Conservation (phyloP, 768 basidiomycete species). For the Pleurotus ostreatus region DNA sequence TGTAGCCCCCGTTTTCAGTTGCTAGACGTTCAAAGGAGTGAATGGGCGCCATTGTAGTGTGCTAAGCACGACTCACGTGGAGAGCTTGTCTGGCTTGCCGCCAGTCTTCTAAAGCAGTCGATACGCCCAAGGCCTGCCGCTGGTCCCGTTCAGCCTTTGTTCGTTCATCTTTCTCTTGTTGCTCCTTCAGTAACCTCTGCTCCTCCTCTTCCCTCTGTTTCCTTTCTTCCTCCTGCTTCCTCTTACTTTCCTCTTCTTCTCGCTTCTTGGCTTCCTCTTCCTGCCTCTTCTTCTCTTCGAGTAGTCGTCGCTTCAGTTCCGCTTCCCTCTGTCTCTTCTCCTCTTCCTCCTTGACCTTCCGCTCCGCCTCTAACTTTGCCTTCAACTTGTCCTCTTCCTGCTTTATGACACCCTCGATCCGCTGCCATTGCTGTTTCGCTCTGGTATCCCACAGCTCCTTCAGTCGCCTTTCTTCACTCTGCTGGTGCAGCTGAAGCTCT, state of each 20-base stretch:
- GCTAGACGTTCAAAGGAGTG: slow-evolving; percentile 28
- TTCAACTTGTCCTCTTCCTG: slow-evolving; percentile 58
- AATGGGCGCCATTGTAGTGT: not conserved
- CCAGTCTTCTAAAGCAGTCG: slow-evolving; percentile 65
- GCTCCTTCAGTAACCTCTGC: slow-evolving; percentile 29
- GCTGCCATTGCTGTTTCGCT: slow-evolving; percentile 48
- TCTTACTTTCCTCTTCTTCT: slow-evolving; percentile 35
- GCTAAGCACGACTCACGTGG: slow-evolving; percentile 35
- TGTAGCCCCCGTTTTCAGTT: slow-evolving; percentile 63
- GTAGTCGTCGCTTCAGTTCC: slow-evolving; percentile 34
- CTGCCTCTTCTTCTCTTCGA: slow-evolving; percentile 38
- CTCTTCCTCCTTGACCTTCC: slow-evolving; percentile 43
- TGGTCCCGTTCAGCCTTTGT: slow-evolving; percentile 31
- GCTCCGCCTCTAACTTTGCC: slow-evolving; percentile 51
- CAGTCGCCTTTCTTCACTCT: slow-evolving; percentile 41
- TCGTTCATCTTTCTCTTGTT: slow-evolving; percentile 28
- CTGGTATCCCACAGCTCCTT: slow-evolving; percentile 47
- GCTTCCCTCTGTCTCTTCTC: slow-evolving; percentile 45
- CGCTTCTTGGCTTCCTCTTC: slow-evolving; percentile 45
- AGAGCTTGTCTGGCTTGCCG: slow-evolving; percentile 46
- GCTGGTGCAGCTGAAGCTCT: slow-evolving; percentile 36
- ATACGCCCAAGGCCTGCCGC: slow-evolving; percentile 45
- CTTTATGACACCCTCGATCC: slow-evolving; percentile 61
- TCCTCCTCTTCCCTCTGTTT: slow-evolving; percentile 33
- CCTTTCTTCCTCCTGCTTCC: slow-evolving; percentile 36